Evolutionary conservation across 805 yeast genomes (phyloP), one percentile per base, ranked within the genome.

Genomic region (Yarrowia hollandica): DNA sequence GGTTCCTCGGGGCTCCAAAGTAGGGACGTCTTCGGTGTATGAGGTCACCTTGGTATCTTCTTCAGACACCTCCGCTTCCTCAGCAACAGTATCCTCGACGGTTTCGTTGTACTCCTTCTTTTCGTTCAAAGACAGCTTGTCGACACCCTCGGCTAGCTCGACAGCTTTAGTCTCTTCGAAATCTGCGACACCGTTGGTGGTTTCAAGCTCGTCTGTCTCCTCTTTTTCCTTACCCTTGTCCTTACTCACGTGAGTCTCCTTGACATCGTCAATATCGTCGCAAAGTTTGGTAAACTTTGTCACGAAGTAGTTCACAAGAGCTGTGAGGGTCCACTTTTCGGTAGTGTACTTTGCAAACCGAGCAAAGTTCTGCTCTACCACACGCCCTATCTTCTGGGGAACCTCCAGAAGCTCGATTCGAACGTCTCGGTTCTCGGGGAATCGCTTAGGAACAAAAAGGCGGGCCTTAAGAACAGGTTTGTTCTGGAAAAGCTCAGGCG

Each of bases 1-100:
- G 0, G 73, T 71, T 21, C 76, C 77, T 33, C 67, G 41, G 12
- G 60, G 60, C 4, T 44, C 64, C 60, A 23, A 30, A 23, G 37
- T 25, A 15, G 60, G 55, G 2, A 41, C 38, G n/a, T 30, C 33
- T 4, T 58, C 55, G 4, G 55, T 48, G 39, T 48, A 48, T 1
- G 54, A 44, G 3, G 54, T 41, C 11, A 41, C 48, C 23, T 41
- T 41, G 16, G 33, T 26, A 34, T 42, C 50, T 4, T 26, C 33
- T 3, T 16, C 52, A 5, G 16, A 11, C 9, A 18, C n/a, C 7
- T n/a, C 25, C 11, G 10, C 42, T 10, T 22, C 18, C 3, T 14
- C 37, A 9, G 10, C 25, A 8, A 18, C 33, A 11, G 30, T 33
- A 8, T 37, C 46, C 19, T 25, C 42, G 21, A 30, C 21, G 1